These are phyloP conservation scores for Yarrowia osloensis DNA, from an alignment of 805 yeast genomes.

Conservation along the genomic window DNA sequence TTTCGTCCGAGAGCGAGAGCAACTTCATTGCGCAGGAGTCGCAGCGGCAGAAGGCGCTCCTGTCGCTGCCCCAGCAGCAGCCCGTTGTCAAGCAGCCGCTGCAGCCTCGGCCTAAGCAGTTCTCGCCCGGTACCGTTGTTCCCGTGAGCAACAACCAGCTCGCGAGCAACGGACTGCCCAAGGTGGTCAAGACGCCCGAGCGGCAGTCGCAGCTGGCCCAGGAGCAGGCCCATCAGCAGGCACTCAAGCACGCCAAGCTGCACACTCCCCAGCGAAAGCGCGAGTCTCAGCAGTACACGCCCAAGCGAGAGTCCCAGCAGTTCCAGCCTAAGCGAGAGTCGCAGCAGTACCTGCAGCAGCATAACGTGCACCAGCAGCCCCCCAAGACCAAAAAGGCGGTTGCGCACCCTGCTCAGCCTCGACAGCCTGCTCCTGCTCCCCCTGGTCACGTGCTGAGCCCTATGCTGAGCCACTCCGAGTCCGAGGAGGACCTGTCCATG, in stretches of 20 bases:
- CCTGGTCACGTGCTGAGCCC: background rate
- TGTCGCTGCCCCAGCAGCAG: slow-evolving; percentile 5
- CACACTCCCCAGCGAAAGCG: background rate
- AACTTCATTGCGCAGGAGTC: slow-evolving; percentile 23
- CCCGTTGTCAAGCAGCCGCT: background rate
- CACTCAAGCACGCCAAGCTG: slow-evolving; percentile 25
- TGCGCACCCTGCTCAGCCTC: background rate
- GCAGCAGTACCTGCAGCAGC: background rate
- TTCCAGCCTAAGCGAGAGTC: background rate
- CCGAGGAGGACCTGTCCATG: slow-evolving; percentile 27
- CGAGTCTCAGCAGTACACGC: background rate
- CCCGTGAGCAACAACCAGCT: slow-evolving; percentile 27
- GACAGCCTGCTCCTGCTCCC: background rate
- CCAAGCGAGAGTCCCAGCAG: background rate
- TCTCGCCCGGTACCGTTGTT: slow-evolving; percentile 14
- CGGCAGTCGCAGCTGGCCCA: slow-evolving; percentile 24
- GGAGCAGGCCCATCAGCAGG: slow-evolving; percentile 27
- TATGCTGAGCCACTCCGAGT: slow-evolving; percentile 1
- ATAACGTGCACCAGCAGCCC: background rate
- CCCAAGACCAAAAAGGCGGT: slow-evolving; percentile 6
- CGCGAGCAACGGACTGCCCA: slow-evolving; percentile 22
- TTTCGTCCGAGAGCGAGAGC: slow-evolving; percentile 7
- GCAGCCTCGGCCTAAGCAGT: slow-evolving; percentile 29
- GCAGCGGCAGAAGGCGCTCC: slow-evolving; percentile 22
- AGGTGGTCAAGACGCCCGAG: slow-evolving; percentile 21